Evolutionary conservation across 768 basidiomycete species (phyloP).

Genomic region (Lyophyllum atratum): DNA sequence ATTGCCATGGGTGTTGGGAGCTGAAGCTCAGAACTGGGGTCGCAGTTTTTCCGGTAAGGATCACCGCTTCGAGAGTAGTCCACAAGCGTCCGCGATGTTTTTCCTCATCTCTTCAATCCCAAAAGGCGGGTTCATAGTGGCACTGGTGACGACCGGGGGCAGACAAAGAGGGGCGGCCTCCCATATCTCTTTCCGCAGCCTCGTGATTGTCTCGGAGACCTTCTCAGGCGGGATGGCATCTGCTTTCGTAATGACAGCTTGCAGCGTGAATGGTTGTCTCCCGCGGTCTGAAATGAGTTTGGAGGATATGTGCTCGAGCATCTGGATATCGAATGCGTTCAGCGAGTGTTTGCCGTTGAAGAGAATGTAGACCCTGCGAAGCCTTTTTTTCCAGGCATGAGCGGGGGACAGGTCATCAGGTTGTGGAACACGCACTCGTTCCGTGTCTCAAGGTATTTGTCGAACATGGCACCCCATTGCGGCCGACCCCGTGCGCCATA

Average conservation of each 20-base stretch:
- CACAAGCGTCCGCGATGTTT: constrained; percentile 65
- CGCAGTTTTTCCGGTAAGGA: neutral
- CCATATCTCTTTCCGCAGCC: constrained; percentile 54
- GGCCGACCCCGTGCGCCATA: constrained; percentile 74
- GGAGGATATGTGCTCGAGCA: constrained; percentile 57
- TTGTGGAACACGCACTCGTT: constrained; percentile 48
- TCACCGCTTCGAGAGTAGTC: constrained; percentile 21
- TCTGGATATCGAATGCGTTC: constrained; percentile 54
- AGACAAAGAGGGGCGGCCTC: constrained; percentile 61
- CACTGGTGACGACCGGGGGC: constrained; percentile 62
- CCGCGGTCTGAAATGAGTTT: constrained; percentile 40
- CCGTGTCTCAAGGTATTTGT: constrained; percentile 61
- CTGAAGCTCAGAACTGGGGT: neutral
- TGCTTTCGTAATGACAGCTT: constrained; percentile 73
- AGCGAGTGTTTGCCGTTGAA: constrained; percentile 70
- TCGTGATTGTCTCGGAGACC: constrained; percentile 35
- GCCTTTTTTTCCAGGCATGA: constrained; percentile 35
- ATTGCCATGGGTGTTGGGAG: neutral
- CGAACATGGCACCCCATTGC: constrained; percentile 76
- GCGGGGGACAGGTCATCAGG: neutral
- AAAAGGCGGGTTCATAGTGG: constrained; percentile 47
- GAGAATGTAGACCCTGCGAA: constrained; percentile 70
- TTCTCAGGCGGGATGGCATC: constrained; percentile 48
- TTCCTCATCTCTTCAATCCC: constrained; percentile 59
- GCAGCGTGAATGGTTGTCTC: constrained; percentile 55